These are phyloP conservation scores for Ganoderma leucocontextum DNA, from an alignment of 1,284 basidiomycete species.

Conservation along the genomic window DNA sequence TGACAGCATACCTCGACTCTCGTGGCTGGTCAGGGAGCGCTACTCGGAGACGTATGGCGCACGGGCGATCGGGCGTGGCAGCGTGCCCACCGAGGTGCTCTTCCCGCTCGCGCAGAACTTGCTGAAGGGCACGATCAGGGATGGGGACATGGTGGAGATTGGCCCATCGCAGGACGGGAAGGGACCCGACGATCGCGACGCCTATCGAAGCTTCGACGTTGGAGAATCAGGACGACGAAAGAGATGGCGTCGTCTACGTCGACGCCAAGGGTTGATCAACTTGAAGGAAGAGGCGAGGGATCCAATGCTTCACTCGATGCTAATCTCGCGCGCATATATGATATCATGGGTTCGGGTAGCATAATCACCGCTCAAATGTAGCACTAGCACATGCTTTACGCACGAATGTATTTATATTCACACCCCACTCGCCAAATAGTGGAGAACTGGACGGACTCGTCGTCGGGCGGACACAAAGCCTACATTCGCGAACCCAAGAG, in stretches of 20 bases:
- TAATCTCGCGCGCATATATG: not conserved
- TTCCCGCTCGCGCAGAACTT: conserved; percentile 83
- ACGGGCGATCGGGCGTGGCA: conserved; percentile 75
- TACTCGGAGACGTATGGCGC: conserved; percentile 91
- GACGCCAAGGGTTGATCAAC: not conserved
- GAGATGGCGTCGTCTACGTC: not conserved
- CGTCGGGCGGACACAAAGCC: too few species aligned
- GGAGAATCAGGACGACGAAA: not conserved
- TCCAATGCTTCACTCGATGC: too few species aligned
- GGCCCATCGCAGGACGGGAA: conserved; percentile 54
- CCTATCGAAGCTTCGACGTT: conserved; percentile 1
- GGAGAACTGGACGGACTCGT: too few species aligned
- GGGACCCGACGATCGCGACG: conserved; percentile 44
- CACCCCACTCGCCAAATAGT: not conserved
- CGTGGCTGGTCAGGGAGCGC: conserved; percentile 82
- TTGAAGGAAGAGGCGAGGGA: too few species aligned
- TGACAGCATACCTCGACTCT: too few species aligned
- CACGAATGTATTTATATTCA: not conserved
- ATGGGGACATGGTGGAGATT: conserved; percentile 71
- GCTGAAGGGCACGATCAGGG: conserved; percentile 75
- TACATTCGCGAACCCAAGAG: too few species aligned
- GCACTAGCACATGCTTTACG: not conserved
- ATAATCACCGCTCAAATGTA: not conserved
- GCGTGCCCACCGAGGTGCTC: conserved; percentile 72
- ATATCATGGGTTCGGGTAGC: not conserved